A percentile compares a stretch with the other conserved stretches of the same genome.
These are phyloP conservation scores for Trichothecium sympodiale DNA, from an alignment of 2,329 filamentous ascomycete species.

Conservation along the genomic window DNA sequence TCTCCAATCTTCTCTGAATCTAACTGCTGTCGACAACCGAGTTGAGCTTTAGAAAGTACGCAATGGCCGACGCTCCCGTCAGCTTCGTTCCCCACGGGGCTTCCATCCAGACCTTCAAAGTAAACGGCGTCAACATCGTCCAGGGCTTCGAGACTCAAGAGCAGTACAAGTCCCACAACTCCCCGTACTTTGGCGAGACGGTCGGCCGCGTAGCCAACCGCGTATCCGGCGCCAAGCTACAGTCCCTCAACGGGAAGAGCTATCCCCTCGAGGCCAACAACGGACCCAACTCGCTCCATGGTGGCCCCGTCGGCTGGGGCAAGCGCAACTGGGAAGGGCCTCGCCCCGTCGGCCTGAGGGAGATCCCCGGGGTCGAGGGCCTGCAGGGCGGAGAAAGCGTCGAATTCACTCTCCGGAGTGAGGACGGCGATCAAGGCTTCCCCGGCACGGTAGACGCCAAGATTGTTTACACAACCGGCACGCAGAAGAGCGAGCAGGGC, in stretches of 20 bases:
- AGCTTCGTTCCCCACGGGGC: constrained; percentile 65
- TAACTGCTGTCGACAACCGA: no score
- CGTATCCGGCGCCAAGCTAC: constrained; percentile 59
- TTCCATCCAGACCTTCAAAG: constrained; percentile 69
- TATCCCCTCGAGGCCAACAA: constrained; percentile 70
- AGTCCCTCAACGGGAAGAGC: constrained; percentile 57
- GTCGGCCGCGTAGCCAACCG: constrained; percentile 83
- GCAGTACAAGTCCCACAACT: constrained; percentile 65
- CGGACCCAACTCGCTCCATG: constrained; percentile 64
- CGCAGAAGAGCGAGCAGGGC: constrained; percentile 43
- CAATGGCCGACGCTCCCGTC: constrained; percentile 39
- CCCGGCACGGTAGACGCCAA: constrained; percentile 72
- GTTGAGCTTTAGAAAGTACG: no score
- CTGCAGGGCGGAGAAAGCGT: constrained; percentile 54
- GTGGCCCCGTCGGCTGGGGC: constrained; percentile 67
- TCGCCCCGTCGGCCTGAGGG: constrained; percentile 39
- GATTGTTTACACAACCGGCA: constrained; percentile 69
- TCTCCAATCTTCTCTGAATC: no score
- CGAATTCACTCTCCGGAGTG: constrained; percentile 54
- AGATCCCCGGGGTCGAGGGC: constrained; percentile 37
- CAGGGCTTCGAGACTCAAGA: constrained; percentile 70
- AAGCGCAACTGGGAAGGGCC: constrained; percentile 70
- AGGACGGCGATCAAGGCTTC: constrained; percentile 80
- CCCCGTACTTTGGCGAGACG: constrained; percentile 80
- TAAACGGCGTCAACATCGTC: constrained; percentile 77